A percentile compares a stretch with the other conserved stretches of the same genome.
These are phyloP conservation scores for Petunia hybrid DNA, from an alignment of 305 asterid species.

Conservation along the genomic window DNA sequence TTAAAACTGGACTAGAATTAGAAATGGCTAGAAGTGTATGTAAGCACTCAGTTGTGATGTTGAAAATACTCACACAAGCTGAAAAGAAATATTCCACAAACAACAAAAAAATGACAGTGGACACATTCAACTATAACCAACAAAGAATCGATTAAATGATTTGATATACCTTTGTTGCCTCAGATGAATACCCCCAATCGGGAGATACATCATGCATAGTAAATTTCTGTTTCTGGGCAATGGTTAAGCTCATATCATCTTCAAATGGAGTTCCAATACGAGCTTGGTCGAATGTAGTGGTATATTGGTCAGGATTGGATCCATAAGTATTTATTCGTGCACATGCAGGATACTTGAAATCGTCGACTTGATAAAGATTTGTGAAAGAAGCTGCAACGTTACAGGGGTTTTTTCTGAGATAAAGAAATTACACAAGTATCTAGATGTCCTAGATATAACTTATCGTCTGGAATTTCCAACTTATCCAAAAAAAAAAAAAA, in stretches of 20 bases:
- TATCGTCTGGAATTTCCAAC: slow-evolving; percentile 23
- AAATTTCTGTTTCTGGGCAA: slow-evolving; percentile 64
- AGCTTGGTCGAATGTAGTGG: slow-evolving; percentile 58
- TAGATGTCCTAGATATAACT: slow-evolving; percentile 31
- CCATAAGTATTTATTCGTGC: slow-evolving; percentile 48
- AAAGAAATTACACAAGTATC: slow-evolving; percentile 35
- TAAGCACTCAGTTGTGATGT: not conserved
- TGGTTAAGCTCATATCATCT: slow-evolving; percentile 49
- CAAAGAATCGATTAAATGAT: slow-evolving; percentile 26
- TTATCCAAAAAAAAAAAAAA: not conserved
- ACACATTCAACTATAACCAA: not conserved
- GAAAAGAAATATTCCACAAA: slow-evolving; percentile 11
- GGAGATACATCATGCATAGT: slow-evolving; percentile 73
- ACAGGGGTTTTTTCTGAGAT: slow-evolving; percentile 30
- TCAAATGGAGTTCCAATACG: slow-evolving; percentile 55
- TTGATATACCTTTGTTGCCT: slow-evolving; percentile 66
- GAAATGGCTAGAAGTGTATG: not conserved
- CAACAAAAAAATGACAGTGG: not conserved
- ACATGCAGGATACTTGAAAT: slow-evolving; percentile 44
- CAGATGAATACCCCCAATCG: slow-evolving; percentile 77
- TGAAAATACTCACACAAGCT: not conserved
- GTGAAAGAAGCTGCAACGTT: slow-evolving; percentile 52
- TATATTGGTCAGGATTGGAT: slow-evolving; percentile 46
- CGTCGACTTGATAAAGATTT: slow-evolving; percentile 51
- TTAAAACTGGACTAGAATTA: not conserved